Conservation (phyloP, 768 basidiomycete genomes). For the Crassisporium funariophilum region DNA sequence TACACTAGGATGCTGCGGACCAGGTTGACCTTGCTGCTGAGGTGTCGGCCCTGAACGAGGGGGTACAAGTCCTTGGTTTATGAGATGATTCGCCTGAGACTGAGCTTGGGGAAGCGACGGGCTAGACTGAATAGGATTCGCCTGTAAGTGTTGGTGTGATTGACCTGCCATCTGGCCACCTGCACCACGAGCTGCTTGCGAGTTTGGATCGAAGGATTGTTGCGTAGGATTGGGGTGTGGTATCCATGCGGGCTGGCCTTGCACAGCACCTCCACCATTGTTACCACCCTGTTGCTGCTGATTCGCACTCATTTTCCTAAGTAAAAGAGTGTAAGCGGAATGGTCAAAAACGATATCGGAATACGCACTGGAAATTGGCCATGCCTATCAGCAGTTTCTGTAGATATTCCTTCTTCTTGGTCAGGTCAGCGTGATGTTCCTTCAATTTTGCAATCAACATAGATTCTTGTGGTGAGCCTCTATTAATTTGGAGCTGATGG, state of each 20-base stretch:
- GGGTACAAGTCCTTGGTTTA: conserved; percentile 20
- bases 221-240: conserved; percentile 7
- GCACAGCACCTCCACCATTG: conserved; percentile 7
- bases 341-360: not conserved
- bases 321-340: not conserved
- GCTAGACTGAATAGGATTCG: conserved; percentile 25
- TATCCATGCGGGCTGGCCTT: conserved; percentile 11
- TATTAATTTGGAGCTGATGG: not conserved
- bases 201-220: conserved; percentile 11
- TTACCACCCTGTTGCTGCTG: conserved; percentile 4
- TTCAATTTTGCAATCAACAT: conserved; percentile 13
- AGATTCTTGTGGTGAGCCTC: conserved; percentile 16
- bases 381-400: conserved; percentile 31
- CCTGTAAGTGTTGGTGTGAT: conserved; percentile 25
- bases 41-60: conserved; percentile 25
- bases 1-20: conserved; percentile 7
- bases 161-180: conserved; percentile 11
- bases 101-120: conserved; percentile 23
- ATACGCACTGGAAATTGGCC: conserved; percentile 4
- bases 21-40: conserved; percentile 11
- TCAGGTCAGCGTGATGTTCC: conserved; percentile 28
- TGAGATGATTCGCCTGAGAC: conserved; percentile 18
- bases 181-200: conserved; percentile 5
- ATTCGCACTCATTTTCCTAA: conserved; percentile 10
- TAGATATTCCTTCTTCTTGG: conserved; percentile 40